phyloP scores from a whole-genome alignment of 2,329 filamentous ascomycete genomes.

The Septoria linicola region DNA sequence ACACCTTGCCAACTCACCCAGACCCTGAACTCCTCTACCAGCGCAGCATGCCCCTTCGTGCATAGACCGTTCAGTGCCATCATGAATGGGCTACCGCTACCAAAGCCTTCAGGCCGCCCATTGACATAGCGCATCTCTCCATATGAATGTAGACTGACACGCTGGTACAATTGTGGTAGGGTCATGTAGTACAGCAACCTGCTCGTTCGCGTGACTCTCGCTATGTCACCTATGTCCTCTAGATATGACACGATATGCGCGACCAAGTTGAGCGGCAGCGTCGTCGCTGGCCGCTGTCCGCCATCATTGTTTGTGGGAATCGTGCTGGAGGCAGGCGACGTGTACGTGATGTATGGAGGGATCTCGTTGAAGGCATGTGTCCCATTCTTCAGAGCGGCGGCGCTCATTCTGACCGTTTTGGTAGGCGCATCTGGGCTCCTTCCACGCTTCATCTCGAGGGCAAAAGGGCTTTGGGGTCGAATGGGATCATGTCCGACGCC shows the following conservation, averaged over 20 bases:
- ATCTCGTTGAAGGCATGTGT: constrained; percentile 16
- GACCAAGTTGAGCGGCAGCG: constrained; percentile 58
- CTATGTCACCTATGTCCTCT: constrained; percentile 58
- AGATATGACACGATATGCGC: constrained; percentile 58
- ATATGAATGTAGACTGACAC: constrained; percentile 58
- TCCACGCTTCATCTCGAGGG: constrained; percentile 8
- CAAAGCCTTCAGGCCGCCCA: constrained; percentile 59
- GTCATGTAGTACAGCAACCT: constrained; percentile 65
- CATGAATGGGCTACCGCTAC: constrained; percentile 62
- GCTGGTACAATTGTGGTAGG: constrained; percentile 59
- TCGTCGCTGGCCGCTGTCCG: constrained; percentile 20
- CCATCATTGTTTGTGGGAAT: constrained; percentile 9
- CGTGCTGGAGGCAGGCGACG: constrained; percentile 27
- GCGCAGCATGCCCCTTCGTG: constrained; percentile 53
- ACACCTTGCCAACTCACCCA: constrained; percentile 25
- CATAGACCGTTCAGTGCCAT: constrained; percentile 64
- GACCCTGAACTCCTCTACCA: constrained; percentile 55
- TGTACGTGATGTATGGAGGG: constrained; percentile 32
- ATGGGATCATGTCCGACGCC: constrained; percentile 4
- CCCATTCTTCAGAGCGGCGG: background rate
- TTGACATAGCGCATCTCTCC: constrained; percentile 58
- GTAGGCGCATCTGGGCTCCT: constrained; percentile 4
- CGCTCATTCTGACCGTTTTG: constrained; percentile 4
- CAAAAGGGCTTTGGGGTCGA: background rate
- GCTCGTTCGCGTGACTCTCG: constrained; percentile 59